These are phyloP conservation scores for Toxicodendron radicans DNA, from an alignment of 345 rosid genomes.

Conservation along the genomic window DNA sequence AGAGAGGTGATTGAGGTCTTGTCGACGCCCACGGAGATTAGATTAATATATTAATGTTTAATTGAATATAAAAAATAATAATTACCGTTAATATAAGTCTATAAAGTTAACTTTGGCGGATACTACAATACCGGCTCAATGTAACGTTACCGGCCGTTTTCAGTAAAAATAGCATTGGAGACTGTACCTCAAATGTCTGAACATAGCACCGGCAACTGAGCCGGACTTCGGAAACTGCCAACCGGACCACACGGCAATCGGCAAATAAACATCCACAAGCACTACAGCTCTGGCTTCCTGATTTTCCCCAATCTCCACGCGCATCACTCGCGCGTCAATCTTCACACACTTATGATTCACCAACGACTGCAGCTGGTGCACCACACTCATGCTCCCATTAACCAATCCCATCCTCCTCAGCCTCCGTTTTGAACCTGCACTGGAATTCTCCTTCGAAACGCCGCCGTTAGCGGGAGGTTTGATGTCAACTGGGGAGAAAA, in stretches of 20 bases:
- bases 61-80: no score
- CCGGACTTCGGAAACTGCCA: constrained; percentile 80
- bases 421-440: constrained; percentile 28
- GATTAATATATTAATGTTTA: no score
- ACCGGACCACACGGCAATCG: constrained; percentile 63
- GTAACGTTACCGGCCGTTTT: no score
- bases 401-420: constrained; percentile 65
- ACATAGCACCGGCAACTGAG: constrained; percentile 60
- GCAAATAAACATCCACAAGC: constrained; percentile 75
- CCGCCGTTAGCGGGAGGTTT: background rate
- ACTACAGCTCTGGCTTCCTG: constrained; percentile 57
- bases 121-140: no score
- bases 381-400: constrained; percentile 77
- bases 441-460: background rate
- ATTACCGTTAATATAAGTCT: no score
- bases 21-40: no score
- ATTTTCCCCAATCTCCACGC: constrained; percentile 31
- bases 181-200: constrained; percentile 73
- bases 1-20: no score
- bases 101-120: no score
- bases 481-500: constrained; percentile 34
- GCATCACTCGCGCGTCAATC: constrained; percentile 46
- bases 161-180: no score
- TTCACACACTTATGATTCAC: constrained; percentile 56
- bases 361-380: constrained; percentile 62